Percentiles rank a stretch among this genome's conserved stretches.
Evolutionary conservation across 495 filamentous ascomycete species (phyloP).

Genomic region (Aspergillus heteromorphus): DNA sequence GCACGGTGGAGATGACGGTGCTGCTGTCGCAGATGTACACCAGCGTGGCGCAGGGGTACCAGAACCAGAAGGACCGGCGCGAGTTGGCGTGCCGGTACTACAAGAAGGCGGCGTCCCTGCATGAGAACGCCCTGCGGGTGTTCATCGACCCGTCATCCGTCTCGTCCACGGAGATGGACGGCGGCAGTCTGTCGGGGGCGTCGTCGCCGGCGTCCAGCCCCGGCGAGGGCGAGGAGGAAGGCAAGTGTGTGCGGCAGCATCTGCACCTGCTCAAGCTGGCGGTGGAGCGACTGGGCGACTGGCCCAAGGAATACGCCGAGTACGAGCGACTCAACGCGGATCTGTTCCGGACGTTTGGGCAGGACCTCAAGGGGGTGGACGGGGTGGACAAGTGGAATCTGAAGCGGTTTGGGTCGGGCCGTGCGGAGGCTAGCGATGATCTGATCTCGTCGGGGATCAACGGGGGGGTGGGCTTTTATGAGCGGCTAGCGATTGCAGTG

Average conservation of each 20-base stretch:
- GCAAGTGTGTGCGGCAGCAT: slow-evolving; percentile 32
- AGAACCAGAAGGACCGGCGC: slow-evolving; percentile 25
- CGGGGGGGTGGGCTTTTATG: background rate
- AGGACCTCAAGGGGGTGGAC: slow-evolving; percentile 27
- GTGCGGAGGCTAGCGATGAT: slow-evolving; percentile 23
- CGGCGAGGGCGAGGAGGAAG: slow-evolving; percentile 14
- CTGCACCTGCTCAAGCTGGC: slow-evolving; percentile 34
- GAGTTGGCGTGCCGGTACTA: slow-evolving; percentile 36
- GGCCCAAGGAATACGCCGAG: slow-evolving; percentile 36
- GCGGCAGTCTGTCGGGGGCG: slow-evolving; percentile 9
- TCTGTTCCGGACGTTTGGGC: slow-evolving; percentile 16
- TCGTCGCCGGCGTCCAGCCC: slow-evolving; percentile 11
- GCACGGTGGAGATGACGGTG: slow-evolving; percentile 33
- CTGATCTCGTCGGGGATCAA: slow-evolving; percentile 8
- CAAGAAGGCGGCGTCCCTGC: slow-evolving; percentile 33
- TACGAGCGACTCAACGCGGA: slow-evolving; percentile 20
- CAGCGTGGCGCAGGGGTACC: slow-evolving; percentile 30
- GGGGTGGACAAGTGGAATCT: slow-evolving; percentile 36
- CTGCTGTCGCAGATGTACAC: slow-evolving; percentile 37
- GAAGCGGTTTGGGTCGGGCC: slow-evolving; percentile 30
- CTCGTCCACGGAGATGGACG: slow-evolving; percentile 15
- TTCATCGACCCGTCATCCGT: slow-evolving; percentile 29
- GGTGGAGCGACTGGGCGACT: slow-evolving; percentile 35
- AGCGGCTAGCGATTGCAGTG: slow-evolving; percentile 2
- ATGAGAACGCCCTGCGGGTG: slow-evolving; percentile 34